Conservation (phyloP, 179 eudicot species). For the Vitellaria paradoxa region DNA sequence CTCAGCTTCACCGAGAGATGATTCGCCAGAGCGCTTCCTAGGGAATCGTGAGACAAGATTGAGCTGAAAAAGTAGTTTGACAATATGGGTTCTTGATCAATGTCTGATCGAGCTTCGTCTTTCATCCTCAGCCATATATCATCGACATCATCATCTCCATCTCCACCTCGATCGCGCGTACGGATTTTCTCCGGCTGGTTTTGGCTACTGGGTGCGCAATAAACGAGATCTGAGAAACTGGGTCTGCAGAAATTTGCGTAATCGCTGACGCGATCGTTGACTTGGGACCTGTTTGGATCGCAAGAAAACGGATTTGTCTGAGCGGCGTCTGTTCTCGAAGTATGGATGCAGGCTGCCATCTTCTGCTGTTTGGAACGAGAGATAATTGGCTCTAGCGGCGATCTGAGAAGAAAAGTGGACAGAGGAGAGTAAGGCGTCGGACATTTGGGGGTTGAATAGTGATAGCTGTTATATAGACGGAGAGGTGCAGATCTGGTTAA, state of each 20-base stretch:
- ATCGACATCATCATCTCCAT: slow-evolving; percentile 27
- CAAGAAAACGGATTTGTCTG: slow-evolving; percentile 11
- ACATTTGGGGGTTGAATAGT: not conserved
- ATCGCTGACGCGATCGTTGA: slow-evolving; percentile 27
- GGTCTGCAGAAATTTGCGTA: slow-evolving; percentile 31
- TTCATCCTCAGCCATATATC: slow-evolving; percentile 49
- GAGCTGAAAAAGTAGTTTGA: slow-evolving; percentile 41
- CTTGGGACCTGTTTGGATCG: slow-evolving; percentile 26
- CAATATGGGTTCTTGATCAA: slow-evolving; percentile 58
- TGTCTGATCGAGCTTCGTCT: slow-evolving; percentile 47
- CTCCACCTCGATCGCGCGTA: slow-evolving; percentile 4
- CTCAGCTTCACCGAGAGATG: slow-evolving; percentile 49
- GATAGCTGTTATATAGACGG: slow-evolving; percentile 15
- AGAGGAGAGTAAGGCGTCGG: not conserved
- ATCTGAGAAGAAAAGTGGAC: slow-evolving; percentile 19
- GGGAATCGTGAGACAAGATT: slow-evolving; percentile 43
- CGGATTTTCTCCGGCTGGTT: slow-evolving; percentile 18
- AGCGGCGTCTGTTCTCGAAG: slow-evolving; percentile 32
- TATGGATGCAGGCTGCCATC: slow-evolving; percentile 50
- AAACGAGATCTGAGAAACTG: slow-evolving; percentile 30
- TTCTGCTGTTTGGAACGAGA: slow-evolving; percentile 5
- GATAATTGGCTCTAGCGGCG: slow-evolving; percentile 11
- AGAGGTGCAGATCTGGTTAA: not conserved
- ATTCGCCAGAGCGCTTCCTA: slow-evolving; percentile 52
- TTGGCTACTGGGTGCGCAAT: slow-evolving; percentile 33